phyloP scores from a whole-genome alignment of 2,329 filamentous ascomycete genomes.

The Orbilia quercus region DNA sequence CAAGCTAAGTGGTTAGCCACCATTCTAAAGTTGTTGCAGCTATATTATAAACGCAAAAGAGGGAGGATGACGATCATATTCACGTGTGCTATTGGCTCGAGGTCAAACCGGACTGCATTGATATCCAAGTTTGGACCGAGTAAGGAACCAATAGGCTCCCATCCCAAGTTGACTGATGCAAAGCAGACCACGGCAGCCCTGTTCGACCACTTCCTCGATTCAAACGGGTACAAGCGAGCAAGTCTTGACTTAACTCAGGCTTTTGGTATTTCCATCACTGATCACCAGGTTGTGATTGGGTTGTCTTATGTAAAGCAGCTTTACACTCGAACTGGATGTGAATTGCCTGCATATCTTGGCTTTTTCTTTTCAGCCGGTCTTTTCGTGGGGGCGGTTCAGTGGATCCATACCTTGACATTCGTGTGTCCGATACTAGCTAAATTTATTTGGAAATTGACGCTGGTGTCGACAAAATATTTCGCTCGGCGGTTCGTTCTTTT shows the following conservation, averaged over 20 bases:
- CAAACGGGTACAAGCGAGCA: conserved; percentile 55
- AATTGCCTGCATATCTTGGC: conserved; percentile 34
- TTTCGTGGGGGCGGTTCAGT: conserved; percentile 34
- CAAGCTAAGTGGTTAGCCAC: conserved; percentile 25
- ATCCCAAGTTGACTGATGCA: conserved; percentile 46
- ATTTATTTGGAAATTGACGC: conserved; percentile 10
- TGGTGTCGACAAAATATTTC: conserved; percentile 25
- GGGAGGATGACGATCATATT: conserved; percentile 36
- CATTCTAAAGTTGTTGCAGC: conserved; percentile 32
- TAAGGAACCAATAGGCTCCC: conserved; percentile 47
- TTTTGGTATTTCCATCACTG: conserved; percentile 28
- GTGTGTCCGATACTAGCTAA: neutral
- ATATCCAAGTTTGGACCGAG: conserved; percentile 35
- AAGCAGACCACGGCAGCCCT: conserved; percentile 44
- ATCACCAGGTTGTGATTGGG: conserved; percentile 15
- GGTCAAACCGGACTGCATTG: conserved; percentile 19
- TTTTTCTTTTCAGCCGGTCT: conserved; percentile 20
- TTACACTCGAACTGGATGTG: conserved; percentile 14
- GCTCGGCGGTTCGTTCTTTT: conserved; percentile 8
- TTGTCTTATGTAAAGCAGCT: conserved; percentile 41
- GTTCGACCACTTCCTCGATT: conserved; percentile 39
- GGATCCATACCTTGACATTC: conserved; percentile 21
- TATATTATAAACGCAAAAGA: conserved; percentile 37
- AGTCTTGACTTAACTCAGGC: conserved; percentile 6
- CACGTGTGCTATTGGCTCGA: conserved; percentile 38